Base-by-base conservation (phyloP, 1,284 basidiomycete species). In the Flammula alnicola region DNA sequence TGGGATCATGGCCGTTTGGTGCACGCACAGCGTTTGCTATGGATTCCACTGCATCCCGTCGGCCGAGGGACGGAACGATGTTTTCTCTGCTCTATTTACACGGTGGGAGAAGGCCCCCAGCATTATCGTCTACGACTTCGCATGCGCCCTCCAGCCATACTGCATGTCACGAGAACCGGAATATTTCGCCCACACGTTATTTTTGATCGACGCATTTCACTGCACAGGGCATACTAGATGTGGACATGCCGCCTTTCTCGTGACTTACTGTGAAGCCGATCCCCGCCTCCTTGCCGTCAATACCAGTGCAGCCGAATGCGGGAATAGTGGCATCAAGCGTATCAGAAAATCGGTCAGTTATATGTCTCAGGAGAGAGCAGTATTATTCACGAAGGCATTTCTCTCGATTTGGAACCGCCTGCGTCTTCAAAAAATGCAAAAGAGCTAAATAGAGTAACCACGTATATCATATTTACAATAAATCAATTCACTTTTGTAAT, bases 21-120 rank as follows among this genome's bases (percentile, higher is more conserved):
- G 69, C 49, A 62, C 57, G 0, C 69, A 72, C 53, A 65, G 64
- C 35, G 58, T 74, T 10, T 73, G 71, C 57, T 69, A 73, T 55
- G 69, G 72, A 0, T 74, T 72, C 44, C 72, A 74, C 42, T 68
- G 63, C 48, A 73, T 74, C 29, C 67, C 67, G 0, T 33, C 44
- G 3, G 64, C 63, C 6, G 70, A 74, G 51, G 72, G 71, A 2
- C 54, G 68, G 1, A 68, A 72, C 49, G 67, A 73, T 57, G 69
- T 72, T 0, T 73, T 73, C 47, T 71, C 71, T 3, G 69, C 70
- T 0, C 56, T 73, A 5, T 52, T 65, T 7, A 69, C 69, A 3
- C 52, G 57, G 0, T 72, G 70, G 66, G 45, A 52, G 6, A 56
- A 45, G 11, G 63, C 69, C 2, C 70, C 69, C 1, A 60, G 65